Conservation (phyloP, 2,329 filamentous ascomycete genomes). For the Lecanicillium sp. region DNA sequence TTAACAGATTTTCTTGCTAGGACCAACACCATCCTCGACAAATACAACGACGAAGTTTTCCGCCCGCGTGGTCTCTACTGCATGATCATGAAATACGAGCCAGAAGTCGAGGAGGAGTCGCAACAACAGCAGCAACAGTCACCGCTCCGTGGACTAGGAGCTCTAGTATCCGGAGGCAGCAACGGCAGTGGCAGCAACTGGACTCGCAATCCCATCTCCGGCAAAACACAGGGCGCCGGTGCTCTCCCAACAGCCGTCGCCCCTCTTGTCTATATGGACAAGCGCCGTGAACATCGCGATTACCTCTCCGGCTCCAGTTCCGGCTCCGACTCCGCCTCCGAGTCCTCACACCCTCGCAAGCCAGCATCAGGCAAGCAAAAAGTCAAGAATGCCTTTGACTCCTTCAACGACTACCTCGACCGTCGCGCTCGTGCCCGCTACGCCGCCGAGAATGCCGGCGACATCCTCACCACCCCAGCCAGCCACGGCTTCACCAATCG, state of each 20-base stretch:
- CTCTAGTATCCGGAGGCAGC: neutral
- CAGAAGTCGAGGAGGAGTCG: neutral
- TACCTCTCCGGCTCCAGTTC: constrained; percentile 3
- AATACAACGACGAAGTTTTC: constrained; percentile 9
- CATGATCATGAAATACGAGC: constrained; percentile 12
- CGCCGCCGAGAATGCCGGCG: constrained; percentile 8
- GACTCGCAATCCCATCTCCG: constrained; percentile 7
- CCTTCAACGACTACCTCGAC: constrained; percentile 10
- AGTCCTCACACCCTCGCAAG: constrained; percentile 1
- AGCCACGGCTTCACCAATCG: constrained; percentile 19
- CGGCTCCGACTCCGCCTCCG: constrained; percentile 1
- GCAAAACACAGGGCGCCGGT: constrained; percentile 5
- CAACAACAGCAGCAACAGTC: neutral
- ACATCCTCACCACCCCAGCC: constrained; percentile 9
- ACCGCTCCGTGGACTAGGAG: constrained; percentile 1
- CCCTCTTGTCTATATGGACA: constrained; percentile 9
- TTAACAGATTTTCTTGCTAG: neutral
- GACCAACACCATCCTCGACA: constrained; percentile 10
- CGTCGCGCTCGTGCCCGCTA: constrained; percentile 10
- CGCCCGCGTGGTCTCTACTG: constrained; percentile 9
- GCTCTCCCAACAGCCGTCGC: constrained; percentile 7
- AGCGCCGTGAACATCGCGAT: constrained; percentile 8
- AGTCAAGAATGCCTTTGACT: constrained; percentile 8
- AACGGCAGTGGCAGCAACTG: constrained; percentile 3
- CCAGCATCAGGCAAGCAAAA: constrained; percentile 5